These are phyloP conservation scores for Sporothrix variecibatus DNA, from an alignment of 2,329 filamentous ascomycete species.

Conservation along the genomic window DNA sequence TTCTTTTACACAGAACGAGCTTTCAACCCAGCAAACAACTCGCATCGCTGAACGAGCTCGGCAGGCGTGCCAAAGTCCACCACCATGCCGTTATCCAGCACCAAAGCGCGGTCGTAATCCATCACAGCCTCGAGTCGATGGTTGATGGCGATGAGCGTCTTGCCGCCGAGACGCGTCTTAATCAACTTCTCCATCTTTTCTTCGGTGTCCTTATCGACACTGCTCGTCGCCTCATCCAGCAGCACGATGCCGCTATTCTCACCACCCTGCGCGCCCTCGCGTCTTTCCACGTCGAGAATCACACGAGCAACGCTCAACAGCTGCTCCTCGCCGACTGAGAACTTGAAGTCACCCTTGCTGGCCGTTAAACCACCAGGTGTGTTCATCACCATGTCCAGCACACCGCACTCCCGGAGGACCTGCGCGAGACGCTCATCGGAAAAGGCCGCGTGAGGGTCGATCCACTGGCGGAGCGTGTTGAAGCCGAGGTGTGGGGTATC, in stretches of 20 bases:
- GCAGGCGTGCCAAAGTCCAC: slow-evolving; percentile 12
- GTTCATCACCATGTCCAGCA: slow-evolving; percentile 28
- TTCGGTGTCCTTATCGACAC: slow-evolving; percentile 46
- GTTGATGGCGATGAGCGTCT: slow-evolving; percentile 56
- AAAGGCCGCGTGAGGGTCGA: slow-evolving; percentile 45
- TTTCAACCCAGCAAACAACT: slow-evolving; percentile 5
- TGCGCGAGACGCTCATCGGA: slow-evolving; percentile 40
- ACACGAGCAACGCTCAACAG: slow-evolving; percentile 3
- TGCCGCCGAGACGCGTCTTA: slow-evolving; percentile 41
- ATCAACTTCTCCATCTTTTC: slow-evolving; percentile 46
- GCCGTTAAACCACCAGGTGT: neutral
- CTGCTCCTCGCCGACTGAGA: slow-evolving; percentile 1
- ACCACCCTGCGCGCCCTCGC: neutral
- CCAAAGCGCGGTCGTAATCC: slow-evolving; percentile 54
- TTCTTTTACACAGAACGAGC: neutral
- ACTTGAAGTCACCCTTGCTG: neutral
- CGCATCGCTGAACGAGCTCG: neutral
- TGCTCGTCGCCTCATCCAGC: slow-evolving; percentile 47
- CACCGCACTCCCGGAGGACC: slow-evolving; percentile 45
- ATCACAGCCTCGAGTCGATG: slow-evolving; percentile 53
- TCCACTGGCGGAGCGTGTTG: slow-evolving; percentile 50
- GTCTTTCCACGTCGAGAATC: neutral
- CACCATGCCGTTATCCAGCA: slow-evolving; percentile 47
- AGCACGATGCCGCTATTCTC: slow-evolving; percentile 36
- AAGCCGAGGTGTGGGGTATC: slow-evolving; percentile 40